phyloP scores from a whole-genome alignment of 306 rosid genomes.

The Malus domestica region DNA sequence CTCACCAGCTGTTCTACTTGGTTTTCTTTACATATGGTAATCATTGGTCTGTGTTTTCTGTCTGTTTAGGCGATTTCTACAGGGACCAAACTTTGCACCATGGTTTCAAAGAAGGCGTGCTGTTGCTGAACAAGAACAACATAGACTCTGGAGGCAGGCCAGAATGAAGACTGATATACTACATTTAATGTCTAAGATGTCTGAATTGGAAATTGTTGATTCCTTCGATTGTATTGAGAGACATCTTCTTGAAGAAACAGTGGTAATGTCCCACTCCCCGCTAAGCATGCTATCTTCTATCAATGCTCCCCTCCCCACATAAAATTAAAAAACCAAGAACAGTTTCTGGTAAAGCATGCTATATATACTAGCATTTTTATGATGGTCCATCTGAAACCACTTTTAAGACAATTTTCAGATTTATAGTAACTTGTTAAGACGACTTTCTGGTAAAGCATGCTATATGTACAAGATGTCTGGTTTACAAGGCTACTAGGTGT shows the following conservation, averaged over 20 bases:
- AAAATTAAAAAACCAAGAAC: background rate
- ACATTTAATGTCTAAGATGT: conserved; percentile 47
- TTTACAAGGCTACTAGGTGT: background rate
- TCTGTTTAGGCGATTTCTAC: conserved; percentile 61
- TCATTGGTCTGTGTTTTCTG: conserved; percentile 7
- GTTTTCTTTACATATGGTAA: background rate
- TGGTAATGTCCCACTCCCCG: conserved; percentile 32
- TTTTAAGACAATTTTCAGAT: background rate
- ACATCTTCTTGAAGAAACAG: conserved; percentile 59
- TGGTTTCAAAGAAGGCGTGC: conserved; percentile 79
- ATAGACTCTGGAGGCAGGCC: conserved; percentile 76
- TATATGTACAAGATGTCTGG: background rate
- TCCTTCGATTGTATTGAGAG: conserved; percentile 69
- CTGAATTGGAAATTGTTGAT: conserved; percentile 77
- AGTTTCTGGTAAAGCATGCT: background rate
- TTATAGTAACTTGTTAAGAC: background rate
- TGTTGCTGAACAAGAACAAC: conserved; percentile 79
- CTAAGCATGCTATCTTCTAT: background rate
- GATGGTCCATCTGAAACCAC: background rate
- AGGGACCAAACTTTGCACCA: conserved; percentile 79
- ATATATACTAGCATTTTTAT: background rate
- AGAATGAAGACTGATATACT: conserved; percentile 67
- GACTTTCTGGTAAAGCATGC: too few relatives aligned
- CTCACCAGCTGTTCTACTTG: background rate
- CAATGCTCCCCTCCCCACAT: background rate